Base-by-base conservation (phyloP, 305 asterid genomes). In the Salvia sclarea region DNA sequence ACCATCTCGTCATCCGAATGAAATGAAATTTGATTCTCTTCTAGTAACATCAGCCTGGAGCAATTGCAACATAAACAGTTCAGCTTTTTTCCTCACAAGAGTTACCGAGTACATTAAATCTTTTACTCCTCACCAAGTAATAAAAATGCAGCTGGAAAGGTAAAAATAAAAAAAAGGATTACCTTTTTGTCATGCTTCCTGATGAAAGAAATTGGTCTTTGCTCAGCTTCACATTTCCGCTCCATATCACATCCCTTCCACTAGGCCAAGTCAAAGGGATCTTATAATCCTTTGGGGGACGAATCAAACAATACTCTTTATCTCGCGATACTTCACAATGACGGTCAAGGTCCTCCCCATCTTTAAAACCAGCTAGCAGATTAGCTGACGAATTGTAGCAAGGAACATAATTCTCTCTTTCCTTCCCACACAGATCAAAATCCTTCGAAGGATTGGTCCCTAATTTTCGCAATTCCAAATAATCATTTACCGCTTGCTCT, bases 171-270 rank as follows among this genome's bases (percentile, higher is more conserved):
- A 44, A 75, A 64, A 78, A 25, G 60, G 73, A 43, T 31, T 80
- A 89, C 99, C 99, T 83, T 83, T 94, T 94, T 17, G 96, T 91
- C 97, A 89, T 94, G 85, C 95, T 91, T 61, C 99, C 98, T 0
- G 99, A 94, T 57, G 99, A 91, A 79, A 94, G 97, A 79, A 94
- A 94, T 74, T 94, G 99, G 76, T 91, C 97, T 83, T 91, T 91
- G 75, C 96, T 83, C 70, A 94, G 80, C 86, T 88, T 94, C 76
- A 94, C 96, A 83, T 94, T 94, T 73, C 88, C 99, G 63, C 96
- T 91, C 97, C 97, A 91, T 73, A 88, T 79, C 64, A 88, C 86
- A 84, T 91, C 99, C 78, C 92, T 88, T 69, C 99, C 97, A 64
- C 83, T 71, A 30, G 99, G 98, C 99, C 99, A 91, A 73, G 82